Conservation (phyloP, 768 basidiomycete species). For the Russula sp. region DNA sequence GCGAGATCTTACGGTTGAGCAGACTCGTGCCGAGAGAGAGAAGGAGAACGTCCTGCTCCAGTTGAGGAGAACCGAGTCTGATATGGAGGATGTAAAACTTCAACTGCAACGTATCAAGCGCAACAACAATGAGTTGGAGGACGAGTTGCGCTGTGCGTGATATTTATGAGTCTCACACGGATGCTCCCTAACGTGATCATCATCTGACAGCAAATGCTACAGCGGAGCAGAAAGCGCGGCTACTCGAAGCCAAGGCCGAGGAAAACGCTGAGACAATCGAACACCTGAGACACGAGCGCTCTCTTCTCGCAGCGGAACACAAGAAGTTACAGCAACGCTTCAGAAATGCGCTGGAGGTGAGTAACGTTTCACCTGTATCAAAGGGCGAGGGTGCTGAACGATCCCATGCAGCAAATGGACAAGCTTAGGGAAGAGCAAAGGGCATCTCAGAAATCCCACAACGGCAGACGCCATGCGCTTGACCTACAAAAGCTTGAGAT, state of each 20-base stretch:
- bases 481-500: constrained; percentile 68
- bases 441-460: constrained; percentile 58
- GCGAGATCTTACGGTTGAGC: constrained; percentile 56
- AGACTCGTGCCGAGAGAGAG: constrained; percentile 55
- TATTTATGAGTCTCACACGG: neutral
- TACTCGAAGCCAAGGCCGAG: constrained; percentile 58
- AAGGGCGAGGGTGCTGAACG: neutral
- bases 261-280: constrained; percentile 70
- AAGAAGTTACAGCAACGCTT: constrained; percentile 67
- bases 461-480: constrained; percentile 65
- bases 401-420: constrained; percentile 45
- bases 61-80: constrained; percentile 65
- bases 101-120: constrained; percentile 66
- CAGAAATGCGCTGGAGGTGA: constrained; percentile 60
- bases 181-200: neutral
- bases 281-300: constrained; percentile 70
- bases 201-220: constrained; percentile 48
- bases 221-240: constrained; percentile 66
- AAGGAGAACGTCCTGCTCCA: constrained; percentile 58
- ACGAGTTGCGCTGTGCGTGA: constrained; percentile 60
- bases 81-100: constrained; percentile 70
- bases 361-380: constrained; percentile 21
- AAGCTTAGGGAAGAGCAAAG: constrained; percentile 57
- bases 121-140: constrained; percentile 68
- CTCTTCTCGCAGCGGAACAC: constrained; percentile 61